Conservation (phyloP, 306 rosid species). For the Delonix regia region DNA sequence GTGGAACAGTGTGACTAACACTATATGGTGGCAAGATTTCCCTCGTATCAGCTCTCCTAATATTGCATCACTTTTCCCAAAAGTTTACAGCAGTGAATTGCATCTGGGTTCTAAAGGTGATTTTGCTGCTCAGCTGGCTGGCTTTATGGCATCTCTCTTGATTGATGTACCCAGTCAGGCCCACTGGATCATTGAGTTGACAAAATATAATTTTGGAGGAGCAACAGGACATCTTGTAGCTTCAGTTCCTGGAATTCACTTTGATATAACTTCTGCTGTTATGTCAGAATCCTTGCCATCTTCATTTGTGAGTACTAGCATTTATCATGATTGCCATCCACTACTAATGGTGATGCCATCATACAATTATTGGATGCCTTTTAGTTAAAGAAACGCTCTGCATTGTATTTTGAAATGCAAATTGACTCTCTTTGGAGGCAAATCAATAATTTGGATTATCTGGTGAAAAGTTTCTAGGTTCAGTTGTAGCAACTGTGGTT, state of each 20-base stretch:
- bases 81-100: conserved; percentile 30
- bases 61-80: conserved; percentile 66
- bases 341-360: conserved; percentile 6
- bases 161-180: conserved; percentile 74
- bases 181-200: conserved; percentile 68
- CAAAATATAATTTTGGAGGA: conserved; percentile 74
- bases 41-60: conserved; percentile 52
- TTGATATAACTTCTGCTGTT: conserved; percentile 47
- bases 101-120: conserved; percentile 54
- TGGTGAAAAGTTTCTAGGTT: conserved; percentile 57
- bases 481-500: conserved; percentile 74
- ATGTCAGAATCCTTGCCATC: conserved; percentile 41
- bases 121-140: conserved; percentile 81
- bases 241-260: conserved; percentile 79
- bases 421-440: conserved; percentile 41
- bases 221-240: conserved; percentile 77
- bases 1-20: conserved; percentile 84
- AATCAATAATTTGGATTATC: conserved; percentile 40
- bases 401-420: conserved; percentile 28
- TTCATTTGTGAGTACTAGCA: conserved; percentile 45
- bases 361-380: conserved; percentile 25
- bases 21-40: conserved; percentile 95
- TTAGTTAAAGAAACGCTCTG: conserved; percentile 26
- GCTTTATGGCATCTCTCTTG: conserved; percentile 79
- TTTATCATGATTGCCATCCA: conserved; percentile 19